Evolutionary conservation across 129 eudicot species (phyloP), one percentile per base, ranked within the genome.

Genomic region (Glebionis coronaria): DNA sequence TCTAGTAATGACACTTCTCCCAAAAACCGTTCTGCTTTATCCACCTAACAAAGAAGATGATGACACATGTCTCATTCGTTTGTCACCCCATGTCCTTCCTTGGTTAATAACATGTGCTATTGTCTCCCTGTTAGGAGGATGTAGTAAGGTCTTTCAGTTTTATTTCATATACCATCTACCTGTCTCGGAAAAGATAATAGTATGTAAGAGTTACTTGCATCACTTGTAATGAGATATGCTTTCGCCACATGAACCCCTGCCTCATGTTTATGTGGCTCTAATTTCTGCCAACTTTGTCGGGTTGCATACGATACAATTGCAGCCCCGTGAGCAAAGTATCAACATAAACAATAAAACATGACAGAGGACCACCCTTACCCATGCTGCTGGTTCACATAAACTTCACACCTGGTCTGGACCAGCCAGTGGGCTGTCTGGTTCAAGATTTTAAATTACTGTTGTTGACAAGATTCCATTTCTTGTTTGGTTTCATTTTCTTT

Each of bases 391-490:
- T 13, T 50, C 73, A 21, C 44, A 23, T 55, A 45, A 14, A 23
- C 21, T 21, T 65, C 56, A 44, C 40, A 38, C 38, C 73, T 52
- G 52, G 73, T 38, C 63, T 68, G 62, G 56, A 56, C 73, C 73
- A 55, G 55, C 72, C 40, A 40, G 52, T 40, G 31, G 44, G 20
- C 54, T 63, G 15, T 63, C 45, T 29, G 31, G 45, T 59, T 59
- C 12, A 7, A 35, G 64, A 20, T 29, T 44, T 31, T 7, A 59
- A 28, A 10, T 47, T 47, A 12, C 53, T 19, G 3, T 35, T 35
- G 42, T 35, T 35, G 42, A 6, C 42, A 35, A 35, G 9, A 35
- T 18, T 11, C 3, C 2, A 29, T 59, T 18, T 31, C 21, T 59
- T 16, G 23, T 28, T 19, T 59, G 0, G 35, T 19, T 8, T 20